phyloP scores from a whole-genome alignment of 2,329 filamentous ascomycete species.

The Orbilia javanica region DNA sequence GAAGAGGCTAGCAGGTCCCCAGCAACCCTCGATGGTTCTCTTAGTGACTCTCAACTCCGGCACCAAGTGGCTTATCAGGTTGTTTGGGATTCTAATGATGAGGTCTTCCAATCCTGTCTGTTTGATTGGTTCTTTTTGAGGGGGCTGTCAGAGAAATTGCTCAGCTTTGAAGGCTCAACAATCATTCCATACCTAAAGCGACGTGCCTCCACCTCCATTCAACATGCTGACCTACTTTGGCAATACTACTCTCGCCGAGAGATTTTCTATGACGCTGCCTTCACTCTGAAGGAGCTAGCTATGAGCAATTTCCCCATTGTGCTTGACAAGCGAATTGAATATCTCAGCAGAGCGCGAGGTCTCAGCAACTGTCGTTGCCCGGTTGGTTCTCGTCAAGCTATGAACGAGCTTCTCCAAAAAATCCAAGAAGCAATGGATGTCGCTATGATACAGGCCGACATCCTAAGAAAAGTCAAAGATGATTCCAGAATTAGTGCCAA shows the following conservation, averaged over 20 bases:
- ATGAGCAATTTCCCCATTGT: conserved; percentile 82
- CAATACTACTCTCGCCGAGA: conserved; percentile 88
- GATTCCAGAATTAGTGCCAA: conserved; percentile 78
- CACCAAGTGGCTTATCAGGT: conserved; percentile 89
- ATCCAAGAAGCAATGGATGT: conserved; percentile 89
- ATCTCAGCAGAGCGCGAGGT: conserved; percentile 89
- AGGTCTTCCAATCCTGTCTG: conserved; percentile 95
- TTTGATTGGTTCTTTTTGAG: conserved; percentile 96
- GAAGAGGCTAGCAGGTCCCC: conserved; percentile 76
- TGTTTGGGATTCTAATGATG: conserved; percentile 87
- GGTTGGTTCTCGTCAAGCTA: conserved; percentile 80
- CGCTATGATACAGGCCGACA: conserved; percentile 93
- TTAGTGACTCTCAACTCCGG: conserved; percentile 80
- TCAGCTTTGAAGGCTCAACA: conserved; percentile 85
- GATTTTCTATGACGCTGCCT: conserved; percentile 86
- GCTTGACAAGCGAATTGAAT: conserved; percentile 87
- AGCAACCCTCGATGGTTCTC: conserved; percentile 80
- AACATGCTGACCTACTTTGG: conserved; percentile 91
- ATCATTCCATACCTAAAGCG: conserved; percentile 87
- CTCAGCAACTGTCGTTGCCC: conserved; percentile 87
- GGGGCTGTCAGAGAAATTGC: conserved; percentile 85
- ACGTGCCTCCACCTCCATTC: conserved; percentile 77
- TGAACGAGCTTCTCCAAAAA: conserved; percentile 86
- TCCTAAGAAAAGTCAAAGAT: conserved; percentile 80
- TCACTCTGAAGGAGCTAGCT: conserved; percentile 85